Evolutionary conservation across 371 early-diverging fungal genomes (phyloP), one percentile per base, ranked within the genome.

Genomic region (Neoconidiobolus thromboides): DNA sequence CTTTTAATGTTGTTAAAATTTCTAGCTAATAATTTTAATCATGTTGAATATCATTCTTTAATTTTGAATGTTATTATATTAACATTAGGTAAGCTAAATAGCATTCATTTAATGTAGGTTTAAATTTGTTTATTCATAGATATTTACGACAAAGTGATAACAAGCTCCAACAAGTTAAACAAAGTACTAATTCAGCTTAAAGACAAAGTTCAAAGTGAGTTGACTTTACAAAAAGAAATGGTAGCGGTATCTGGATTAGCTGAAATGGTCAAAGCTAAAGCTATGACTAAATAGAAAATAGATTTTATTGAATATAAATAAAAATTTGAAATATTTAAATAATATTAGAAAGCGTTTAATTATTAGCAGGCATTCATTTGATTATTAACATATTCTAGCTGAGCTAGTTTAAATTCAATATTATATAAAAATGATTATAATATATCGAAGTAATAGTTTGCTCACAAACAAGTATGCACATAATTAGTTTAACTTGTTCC

Each of bases 1-100:
- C 68, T 96, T 58, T 85, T 84, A 63, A 89, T 91, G 3, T 64
- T 93, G 48, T 71, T 89, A 43, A 76, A 77, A 48, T 95, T 93
- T 65, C 64, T 93, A 43, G 68, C 80, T 50, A 78, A 74, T 68
- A 68, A 89, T 65, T 77, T 96, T 61, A 74, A 76, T 60, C 73
- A 88, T 55, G 91, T 92, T 38, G 69, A 79, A 48, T 90, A 85
- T 67, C 79, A 85, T 1, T 67, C 69, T n/a, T 66, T 90, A 6
- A 66, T 93, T 43, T 73, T 86, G 12, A 84, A 85, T 63, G 89
- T 92, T 6, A 69, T 87, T 2, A 77, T 81, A 60, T 66, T 76
- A 2, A 67, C 88, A 52, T 71, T 91, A 43, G 86, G 88, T 87
- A 76, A 67, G 61, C 12, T 38, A 3, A 2, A 48, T 37, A 15